These are phyloP conservation scores for Phytophthora pini DNA, from an alignment of 352 stramenopile species.

Conservation along the genomic window DNA sequence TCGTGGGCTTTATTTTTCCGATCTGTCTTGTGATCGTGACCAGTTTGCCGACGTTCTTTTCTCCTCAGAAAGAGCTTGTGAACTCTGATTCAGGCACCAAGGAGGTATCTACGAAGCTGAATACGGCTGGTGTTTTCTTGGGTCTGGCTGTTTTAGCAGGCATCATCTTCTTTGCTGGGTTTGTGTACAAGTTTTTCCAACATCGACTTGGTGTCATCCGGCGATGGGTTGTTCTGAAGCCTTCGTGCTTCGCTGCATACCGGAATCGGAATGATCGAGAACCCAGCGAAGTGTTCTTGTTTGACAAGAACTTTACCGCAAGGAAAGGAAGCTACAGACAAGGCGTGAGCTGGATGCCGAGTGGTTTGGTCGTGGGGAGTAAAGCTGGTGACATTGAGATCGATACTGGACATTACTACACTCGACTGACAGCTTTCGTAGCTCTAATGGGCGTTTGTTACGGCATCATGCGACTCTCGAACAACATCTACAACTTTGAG, in stretches of 20 bases:
- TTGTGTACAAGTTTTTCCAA: constrained; percentile 91
- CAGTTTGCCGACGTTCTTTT: constrained; percentile 73
- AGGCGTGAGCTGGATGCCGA: constrained; percentile 90
- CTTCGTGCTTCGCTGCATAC: constrained; percentile 86
- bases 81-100: constrained; percentile 41
- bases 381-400: constrained; percentile 86
- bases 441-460: constrained; percentile 73
- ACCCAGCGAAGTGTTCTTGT: constrained; percentile 87
- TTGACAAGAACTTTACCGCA: constrained; percentile 85
- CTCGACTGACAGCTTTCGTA: constrained; percentile 69
- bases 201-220: constrained; percentile 85
- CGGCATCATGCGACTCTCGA: constrained; percentile 66
- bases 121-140: constrained; percentile 61
- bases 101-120: constrained; percentile 55
- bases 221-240: constrained; percentile 89
- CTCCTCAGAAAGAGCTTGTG: constrained; percentile 64
- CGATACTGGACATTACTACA: constrained; percentile 90
- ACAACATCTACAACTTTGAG: constrained; percentile 68
- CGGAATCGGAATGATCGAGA: constrained; percentile 75
- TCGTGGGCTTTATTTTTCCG: constrained; percentile 86
- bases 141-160: constrained; percentile 54
- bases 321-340: constrained; percentile 83
- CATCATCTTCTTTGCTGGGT: constrained; percentile 73
- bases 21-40: constrained; percentile 77
- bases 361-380: constrained; percentile 80